phyloP scores from a whole-genome alignment of 805 yeast species.

The Candida boidinii region DNA sequence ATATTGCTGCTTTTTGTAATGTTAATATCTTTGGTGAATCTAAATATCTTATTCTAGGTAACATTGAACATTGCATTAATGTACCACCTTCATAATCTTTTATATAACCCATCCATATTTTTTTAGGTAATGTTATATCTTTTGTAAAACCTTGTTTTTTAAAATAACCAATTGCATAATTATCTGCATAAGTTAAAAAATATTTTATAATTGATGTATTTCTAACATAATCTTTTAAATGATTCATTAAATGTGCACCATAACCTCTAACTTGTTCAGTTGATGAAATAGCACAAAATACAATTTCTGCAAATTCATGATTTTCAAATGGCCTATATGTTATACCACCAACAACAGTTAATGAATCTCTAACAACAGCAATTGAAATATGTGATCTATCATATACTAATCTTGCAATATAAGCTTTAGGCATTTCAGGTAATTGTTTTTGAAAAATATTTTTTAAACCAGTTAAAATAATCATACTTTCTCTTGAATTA shows the following conservation, averaged over 20 bases:
- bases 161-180: slow-evolving; percentile 97
- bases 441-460: slow-evolving; percentile 95
- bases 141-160: slow-evolving; percentile 98
- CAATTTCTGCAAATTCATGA: slow-evolving; percentile 93
- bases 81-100: slow-evolving; percentile 99
- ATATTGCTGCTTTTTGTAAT: slow-evolving; percentile 86
- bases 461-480: slow-evolving; percentile 89
- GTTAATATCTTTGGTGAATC: slow-evolving; percentile 82
- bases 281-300: slow-evolving; percentile 94
- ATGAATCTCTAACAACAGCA: slow-evolving; percentile 90
- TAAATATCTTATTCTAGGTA: slow-evolving; percentile 79
- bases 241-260: slow-evolving; percentile 98
- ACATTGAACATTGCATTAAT: slow-evolving; percentile 92
- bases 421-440: slow-evolving; percentile 98
- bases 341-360: slow-evolving; percentile 96
- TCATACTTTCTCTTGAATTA: slow-evolving; percentile 75
- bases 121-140: slow-evolving; percentile 78
- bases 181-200: slow-evolving; percentile 94
- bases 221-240: slow-evolving; percentile 88
- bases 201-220: slow-evolving; percentile 79
- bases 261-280: slow-evolving; percentile 98
- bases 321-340: slow-evolving; percentile 91
- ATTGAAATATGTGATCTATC: slow-evolving; percentile 92
- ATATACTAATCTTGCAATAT: slow-evolving; percentile 88
- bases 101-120: slow-evolving; percentile 96